Percentiles rank a stretch among this genome's conserved stretches.
These are phyloP conservation scores for Scheffersomyces segobiensis DNA, from an alignment of 1,139 yeast genomes.

Conservation along the genomic window DNA sequence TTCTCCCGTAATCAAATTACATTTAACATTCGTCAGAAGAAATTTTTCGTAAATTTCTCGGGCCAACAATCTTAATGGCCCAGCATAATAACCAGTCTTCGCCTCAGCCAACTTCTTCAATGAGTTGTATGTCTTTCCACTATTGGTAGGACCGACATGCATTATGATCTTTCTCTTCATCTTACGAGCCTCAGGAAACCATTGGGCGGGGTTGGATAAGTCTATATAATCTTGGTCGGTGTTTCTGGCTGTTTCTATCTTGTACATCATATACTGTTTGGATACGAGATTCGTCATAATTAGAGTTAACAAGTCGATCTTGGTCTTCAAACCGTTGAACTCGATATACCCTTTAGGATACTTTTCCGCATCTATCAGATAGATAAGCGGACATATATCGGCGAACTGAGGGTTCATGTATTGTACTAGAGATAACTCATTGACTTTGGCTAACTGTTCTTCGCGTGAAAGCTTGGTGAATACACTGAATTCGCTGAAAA, in stretches of 20 bases:
- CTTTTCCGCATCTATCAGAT: constrained; percentile 17
- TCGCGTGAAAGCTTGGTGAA: constrained; percentile 1
- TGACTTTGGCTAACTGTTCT: neutral
- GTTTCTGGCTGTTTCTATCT: constrained; percentile 9
- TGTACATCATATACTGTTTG: constrained; percentile 19
- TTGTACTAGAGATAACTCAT: constrained; percentile 16
- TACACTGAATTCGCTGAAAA: constrained; percentile 4
- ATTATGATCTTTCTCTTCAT: constrained; percentile 75
- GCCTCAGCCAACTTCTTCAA: constrained; percentile 66
- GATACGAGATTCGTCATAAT: constrained; percentile 26
- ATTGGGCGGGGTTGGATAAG: constrained; percentile 72
- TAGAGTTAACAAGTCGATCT: constrained; percentile 18
- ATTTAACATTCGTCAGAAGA: constrained; percentile 60
- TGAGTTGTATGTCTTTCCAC: constrained; percentile 93
- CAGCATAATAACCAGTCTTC: constrained; percentile 88
- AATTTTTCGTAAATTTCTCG: constrained; percentile 87
- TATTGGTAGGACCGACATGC: constrained; percentile 97
- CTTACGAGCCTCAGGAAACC: constrained; percentile 87
- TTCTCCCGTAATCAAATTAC: constrained; percentile 92
- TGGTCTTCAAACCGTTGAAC: constrained; percentile 16
- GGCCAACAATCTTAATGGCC: constrained; percentile 87
- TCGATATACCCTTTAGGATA: constrained; percentile 21
- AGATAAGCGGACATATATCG: constrained; percentile 19
- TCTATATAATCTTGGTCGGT: constrained; percentile 36
- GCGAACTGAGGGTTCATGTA: constrained; percentile 32